phyloP scores from a whole-genome alignment of 2,329 filamentous ascomycete genomes.

The Aspergillus terreus region DNA sequence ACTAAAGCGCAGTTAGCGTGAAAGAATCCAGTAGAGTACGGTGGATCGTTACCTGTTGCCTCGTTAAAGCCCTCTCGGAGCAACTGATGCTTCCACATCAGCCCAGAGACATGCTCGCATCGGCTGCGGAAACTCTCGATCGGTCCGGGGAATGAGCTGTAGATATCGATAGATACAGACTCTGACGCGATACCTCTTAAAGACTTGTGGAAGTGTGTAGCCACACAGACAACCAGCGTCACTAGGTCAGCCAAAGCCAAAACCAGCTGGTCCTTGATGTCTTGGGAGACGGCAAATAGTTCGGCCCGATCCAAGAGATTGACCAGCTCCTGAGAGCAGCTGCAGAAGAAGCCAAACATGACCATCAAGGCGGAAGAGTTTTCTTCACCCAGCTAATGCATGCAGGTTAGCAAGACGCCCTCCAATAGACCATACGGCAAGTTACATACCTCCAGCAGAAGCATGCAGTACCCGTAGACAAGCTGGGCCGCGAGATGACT shows the following conservation, averaged over 20 bases:
- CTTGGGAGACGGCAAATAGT: conserved; percentile 44
- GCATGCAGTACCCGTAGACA: conserved; percentile 46
- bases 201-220: conserved; percentile 35
- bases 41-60: conserved; percentile 27
- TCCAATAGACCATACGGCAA: accelerated
- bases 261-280: conserved; percentile 47
- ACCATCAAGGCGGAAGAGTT: conserved; percentile 48
- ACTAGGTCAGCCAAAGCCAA: conserved; percentile 37
- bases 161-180: conserved; percentile 35
- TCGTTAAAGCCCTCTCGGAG: conserved; percentile 28
- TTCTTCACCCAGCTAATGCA: conserved; percentile 43
- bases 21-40: too few relatives aligned
- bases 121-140: conserved; percentile 35
- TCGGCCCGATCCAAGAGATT: conserved; percentile 47
- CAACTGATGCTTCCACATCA: conserved; percentile 41
- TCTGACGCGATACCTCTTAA: conserved; percentile 19
- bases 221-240: conserved; percentile 26
- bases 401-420: neutral
- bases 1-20: too few relatives aligned
- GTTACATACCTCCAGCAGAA: conserved; percentile 45
- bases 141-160: conserved; percentile 32
- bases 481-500: conserved; percentile 43
- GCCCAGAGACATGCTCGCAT: conserved; percentile 33
- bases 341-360: conserved; percentile 53
- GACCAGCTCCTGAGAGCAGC: conserved; percentile 40